Evolutionary conservation across 2,329 filamentous ascomycete species (phyloP).

Genomic region (Orbilia quercus): DNA sequence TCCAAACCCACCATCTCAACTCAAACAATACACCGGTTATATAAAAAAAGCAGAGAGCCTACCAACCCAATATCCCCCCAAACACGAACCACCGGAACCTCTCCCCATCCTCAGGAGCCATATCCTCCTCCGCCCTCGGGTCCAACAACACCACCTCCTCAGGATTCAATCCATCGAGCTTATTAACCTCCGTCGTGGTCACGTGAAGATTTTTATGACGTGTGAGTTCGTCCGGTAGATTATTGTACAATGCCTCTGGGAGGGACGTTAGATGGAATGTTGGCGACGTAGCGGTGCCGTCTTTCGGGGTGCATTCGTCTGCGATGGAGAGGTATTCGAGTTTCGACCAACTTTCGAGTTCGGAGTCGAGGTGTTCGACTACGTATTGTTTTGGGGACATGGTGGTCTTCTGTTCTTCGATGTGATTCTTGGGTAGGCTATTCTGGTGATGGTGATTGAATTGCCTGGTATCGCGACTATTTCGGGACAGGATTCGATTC

Average conservation of each 20-base stretch:
- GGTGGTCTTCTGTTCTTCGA: neutral
- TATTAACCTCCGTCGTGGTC: conserved; percentile 82
- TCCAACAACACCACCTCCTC: conserved; percentile 91
- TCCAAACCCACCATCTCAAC: neutral
- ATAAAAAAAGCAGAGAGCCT: conserved; percentile 28
- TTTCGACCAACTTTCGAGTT: conserved; percentile 92
- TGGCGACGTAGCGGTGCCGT: conserved; percentile 62
- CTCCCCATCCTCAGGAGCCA: conserved; percentile 83
- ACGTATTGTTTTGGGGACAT: conserved; percentile 46
- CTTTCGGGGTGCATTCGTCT: conserved; percentile 72
- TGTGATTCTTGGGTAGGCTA: neutral
- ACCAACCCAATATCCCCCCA: conserved; percentile 88
- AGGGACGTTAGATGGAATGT: conserved; percentile 86
- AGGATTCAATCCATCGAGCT: conserved; percentile 74
- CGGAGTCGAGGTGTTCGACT: conserved; percentile 79
- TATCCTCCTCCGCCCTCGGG: conserved; percentile 81
- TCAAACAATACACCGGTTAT: conserved; percentile 13
- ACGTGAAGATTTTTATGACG: conserved; percentile 73
- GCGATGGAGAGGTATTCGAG: conserved; percentile 92
- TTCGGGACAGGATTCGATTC: too few species aligned
- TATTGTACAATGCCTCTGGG: conserved; percentile 70
- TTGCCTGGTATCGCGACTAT: too few species aligned
- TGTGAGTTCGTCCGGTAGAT: conserved; percentile 70
- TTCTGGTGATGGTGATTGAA: neutral
- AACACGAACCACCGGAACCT: conserved; percentile 92